A percentile compares a stretch with the other conserved stretches of the same genome.
Conservation (phyloP, 1,284 basidiomycete genomes). For the Ceratobasidium sp. region DNA sequence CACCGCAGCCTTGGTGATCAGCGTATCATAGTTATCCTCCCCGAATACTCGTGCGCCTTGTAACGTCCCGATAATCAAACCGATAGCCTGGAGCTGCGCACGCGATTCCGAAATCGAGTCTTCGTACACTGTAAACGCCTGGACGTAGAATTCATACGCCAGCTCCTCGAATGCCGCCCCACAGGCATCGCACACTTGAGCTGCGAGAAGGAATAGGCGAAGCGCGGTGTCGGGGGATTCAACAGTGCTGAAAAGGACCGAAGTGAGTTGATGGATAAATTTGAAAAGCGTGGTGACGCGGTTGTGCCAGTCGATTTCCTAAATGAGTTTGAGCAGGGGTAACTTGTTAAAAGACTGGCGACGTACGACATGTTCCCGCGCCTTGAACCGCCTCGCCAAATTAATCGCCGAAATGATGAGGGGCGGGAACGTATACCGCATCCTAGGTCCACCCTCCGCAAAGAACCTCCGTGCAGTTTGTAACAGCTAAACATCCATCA, state of each 20-base stretch:
- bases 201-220: conserved; percentile 92
- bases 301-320: conserved; percentile 87
- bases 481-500: conserved; percentile 69
- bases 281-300: conserved; percentile 88
- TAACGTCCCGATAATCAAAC: conserved; percentile 88
- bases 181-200: conserved; percentile 92
- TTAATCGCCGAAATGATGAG: conserved; percentile 92
- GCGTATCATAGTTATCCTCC: conserved; percentile 92
- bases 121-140: conserved; percentile 95
- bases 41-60: conserved; percentile 88
- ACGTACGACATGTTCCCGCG: conserved; percentile 62
- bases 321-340: conserved; percentile 51
- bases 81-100: conserved; percentile 93
- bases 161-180: conserved; percentile 84
- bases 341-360: conserved; percentile 57
- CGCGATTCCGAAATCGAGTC: conserved; percentile 93
- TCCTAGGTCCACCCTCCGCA: conserved; percentile 90
- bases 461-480: conserved; percentile 91
- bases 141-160: conserved; percentile 95
- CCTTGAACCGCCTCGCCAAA: conserved; percentile 88
- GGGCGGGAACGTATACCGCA: conserved; percentile 94
- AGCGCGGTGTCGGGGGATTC: conserved; percentile 91
- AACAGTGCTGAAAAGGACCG: conserved; percentile 89
- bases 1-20: conserved; percentile 95
- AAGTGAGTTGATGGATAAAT: conserved; percentile 91